Evolutionary conservation across 73 alveolate genomes (phyloP), one percentile per base, ranked within the genome.

Genomic region (Strombidium stylifer): DNA sequence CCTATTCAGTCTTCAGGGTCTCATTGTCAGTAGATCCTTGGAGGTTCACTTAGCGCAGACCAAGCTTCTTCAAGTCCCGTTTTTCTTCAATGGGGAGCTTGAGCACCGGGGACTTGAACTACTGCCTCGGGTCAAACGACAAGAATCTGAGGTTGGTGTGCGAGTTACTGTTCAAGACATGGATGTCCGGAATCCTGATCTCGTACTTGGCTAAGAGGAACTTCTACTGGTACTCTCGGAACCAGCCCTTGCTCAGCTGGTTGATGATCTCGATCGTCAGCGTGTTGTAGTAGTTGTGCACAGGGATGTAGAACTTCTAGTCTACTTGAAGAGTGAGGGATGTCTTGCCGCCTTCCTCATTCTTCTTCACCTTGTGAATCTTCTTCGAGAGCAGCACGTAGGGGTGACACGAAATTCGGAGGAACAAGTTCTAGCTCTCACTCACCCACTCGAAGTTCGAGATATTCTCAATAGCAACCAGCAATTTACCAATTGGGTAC

Each of bases 171-270:
- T n/a, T n/a, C n/a, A n/a, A n/a, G n/a, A n/a, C n/a, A n/a, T 53
- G 58, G 2, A 53, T 69, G 32, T 69, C 82, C 14, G 82, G 64
- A 14, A 69, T 21, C 23, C 69, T 51, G 20, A 69, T 53, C 2
- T 69, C 69, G 46, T 30, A 69, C 30, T 37, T 18, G 0, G 45
- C 70, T 2, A 69, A 36, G 7, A 50, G n/a, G 14, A 35, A n/a
- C 39, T 74, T 80, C 28, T 62, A 61, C 11, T 35, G 47, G 36
- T 62, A 64, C 8, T 74, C 87, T 27, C 87, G 44, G 45, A 74
- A 74, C 87, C 87, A 74, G 2, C 87, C 87, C 27, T 74, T 80
- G 49, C 51, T 74, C 18, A 59, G 49, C 0, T 39, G 19, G 41
- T 45, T 59, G 34, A 74, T 26, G 8, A 74, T 74, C 15, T 62